A percentile compares a stretch with the other conserved stretches of the same genome.
phyloP scores from a whole-genome alignment of 306 rosid species.

The Citrullus amarus region DNA sequence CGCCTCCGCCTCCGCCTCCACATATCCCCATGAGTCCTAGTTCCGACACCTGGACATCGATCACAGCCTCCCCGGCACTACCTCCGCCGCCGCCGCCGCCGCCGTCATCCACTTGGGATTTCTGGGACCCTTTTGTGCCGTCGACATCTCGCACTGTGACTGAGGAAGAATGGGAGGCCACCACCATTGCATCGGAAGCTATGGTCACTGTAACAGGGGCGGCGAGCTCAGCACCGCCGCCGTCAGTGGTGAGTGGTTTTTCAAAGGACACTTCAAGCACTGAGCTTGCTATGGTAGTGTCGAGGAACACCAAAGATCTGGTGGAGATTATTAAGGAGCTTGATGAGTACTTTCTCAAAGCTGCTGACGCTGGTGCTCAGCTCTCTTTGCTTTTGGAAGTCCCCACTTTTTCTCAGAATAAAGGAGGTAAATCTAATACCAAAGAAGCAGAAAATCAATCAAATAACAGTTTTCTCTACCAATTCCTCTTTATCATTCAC shows the following conservation, averaged over 20 bases:
- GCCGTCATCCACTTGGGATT: slow-evolving; percentile 73
- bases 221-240: slow-evolving; percentile 43
- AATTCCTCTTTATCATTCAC: not conserved
- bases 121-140: slow-evolving; percentile 93
- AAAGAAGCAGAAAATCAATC: not conserved
- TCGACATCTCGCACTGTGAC: slow-evolving; percentile 42
- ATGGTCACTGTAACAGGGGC: slow-evolving; percentile 35
- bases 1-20: slow-evolving; percentile 42
- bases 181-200: slow-evolving; percentile 51
- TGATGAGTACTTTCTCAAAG: slow-evolving; percentile 78
- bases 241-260: slow-evolving; percentile 47
- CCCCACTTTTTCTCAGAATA: slow-evolving; percentile 51
- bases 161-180: slow-evolving; percentile 78
- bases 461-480: not conserved
- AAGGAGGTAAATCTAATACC: slow-evolving; percentile 39
- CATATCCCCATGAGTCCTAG: slow-evolving; percentile 58
- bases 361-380: slow-evolving; percentile 74
- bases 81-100: slow-evolving; percentile 51
- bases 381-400: slow-evolving; percentile 66
- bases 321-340: slow-evolving; percentile 80
- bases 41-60: slow-evolving; percentile 73
- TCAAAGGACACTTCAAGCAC: slow-evolving; percentile 43
- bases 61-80: slow-evolving; percentile 49
- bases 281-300: slow-evolving; percentile 78
- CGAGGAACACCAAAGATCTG: slow-evolving; percentile 66